phyloP scores from a whole-genome alignment of 2,329 filamentous ascomycete genomes.

The Colletotrichum brevisporum region DNA sequence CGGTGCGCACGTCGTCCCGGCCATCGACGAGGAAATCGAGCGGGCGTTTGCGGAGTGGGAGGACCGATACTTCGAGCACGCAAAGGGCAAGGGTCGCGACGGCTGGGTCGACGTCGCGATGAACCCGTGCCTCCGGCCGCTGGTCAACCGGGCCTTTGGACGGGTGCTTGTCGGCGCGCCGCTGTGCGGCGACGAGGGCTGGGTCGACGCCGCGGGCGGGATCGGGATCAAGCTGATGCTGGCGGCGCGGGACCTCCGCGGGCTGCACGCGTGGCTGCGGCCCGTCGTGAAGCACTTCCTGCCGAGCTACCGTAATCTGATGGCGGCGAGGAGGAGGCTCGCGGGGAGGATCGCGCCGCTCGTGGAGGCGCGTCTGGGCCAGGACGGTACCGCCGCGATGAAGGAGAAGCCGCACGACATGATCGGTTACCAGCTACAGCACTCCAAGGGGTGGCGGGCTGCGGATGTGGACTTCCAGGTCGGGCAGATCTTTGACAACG shows the following conservation, averaged over 20 bases:
- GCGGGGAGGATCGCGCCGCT: neutral
- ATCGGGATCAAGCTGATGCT: conserved; percentile 21
- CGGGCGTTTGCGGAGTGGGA: neutral
- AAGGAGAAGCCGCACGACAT: conserved; percentile 2
- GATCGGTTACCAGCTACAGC: conserved; percentile 10
- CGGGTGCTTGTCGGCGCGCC: conserved; percentile 11
- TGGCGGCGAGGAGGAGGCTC: conserved; percentile 2
- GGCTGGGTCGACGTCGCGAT: neutral
- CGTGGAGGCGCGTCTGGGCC: neutral
- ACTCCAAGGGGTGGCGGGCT: conserved; percentile 4
- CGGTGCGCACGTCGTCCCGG: neutral
- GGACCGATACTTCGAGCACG: neutral
- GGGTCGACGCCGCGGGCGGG: conserved; percentile 8
- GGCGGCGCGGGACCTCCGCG: conserved; percentile 21
- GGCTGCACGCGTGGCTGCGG: neutral
- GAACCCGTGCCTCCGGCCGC: conserved; percentile 11
- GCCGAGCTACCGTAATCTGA: neutral
- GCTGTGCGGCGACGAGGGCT: neutral
- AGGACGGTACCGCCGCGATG: neutral
- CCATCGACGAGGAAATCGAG: conserved; percentile 15
- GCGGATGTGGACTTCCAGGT: conserved; percentile 8
- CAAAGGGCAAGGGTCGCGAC: neutral
- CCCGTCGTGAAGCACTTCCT: neutral
- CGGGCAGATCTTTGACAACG: conserved; percentile 23
- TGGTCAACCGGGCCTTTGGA: conserved; percentile 15